Base-by-base conservation (phyloP, 768 basidiomycete species). In the Naematelia aurantialba region DNA sequence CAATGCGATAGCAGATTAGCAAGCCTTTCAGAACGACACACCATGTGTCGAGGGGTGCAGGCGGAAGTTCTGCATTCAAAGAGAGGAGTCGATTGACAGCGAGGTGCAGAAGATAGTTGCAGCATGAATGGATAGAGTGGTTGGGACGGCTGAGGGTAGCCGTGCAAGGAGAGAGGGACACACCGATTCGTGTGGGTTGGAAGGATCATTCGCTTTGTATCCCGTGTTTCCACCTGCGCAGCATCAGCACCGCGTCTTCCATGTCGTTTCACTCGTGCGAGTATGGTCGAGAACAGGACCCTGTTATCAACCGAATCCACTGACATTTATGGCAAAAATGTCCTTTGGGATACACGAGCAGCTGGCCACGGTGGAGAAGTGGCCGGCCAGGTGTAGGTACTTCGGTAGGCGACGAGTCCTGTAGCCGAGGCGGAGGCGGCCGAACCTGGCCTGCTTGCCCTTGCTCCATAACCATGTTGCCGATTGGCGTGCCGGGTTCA, bases 311-410 rank as follows among this genome's bases (percentile, higher is more conserved):
- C 12, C 19, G 19, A 44, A 19, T 26, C 31, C 3, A 66, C 62
- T 46, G 29, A 66, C 72, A 73, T 44, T 73, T 70, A 25, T 52
- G 44, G 45, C 72, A 73, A n/a, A 44, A 57, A 58, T 63, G 57
- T 2, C 60, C 65, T 31, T 67, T 70, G 2, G 72, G 72, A 55
- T 73, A 73, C 0, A 73, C 67, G 51, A 73, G 50, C 39, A 73
- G 22, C 55, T 63, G 60, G 3, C 69, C 69, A 44, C 62, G 57
- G 22, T 59, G 48, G 46, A 73, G 60, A 14, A 73, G 50, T 17
- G 72, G 72, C 49, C 69, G 45, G 21, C 72, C 72, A 14, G 72
- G 72, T 12, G 67, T 69, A 26, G 72, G 65, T n/a, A 53, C 54
- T 39, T 66, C 56, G 5, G 69, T 70, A 5, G 72, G 72, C 1